Conservation (phyloP, 2,329 filamentous ascomycete species). For the Rachicladosporium sp. region DNA sequence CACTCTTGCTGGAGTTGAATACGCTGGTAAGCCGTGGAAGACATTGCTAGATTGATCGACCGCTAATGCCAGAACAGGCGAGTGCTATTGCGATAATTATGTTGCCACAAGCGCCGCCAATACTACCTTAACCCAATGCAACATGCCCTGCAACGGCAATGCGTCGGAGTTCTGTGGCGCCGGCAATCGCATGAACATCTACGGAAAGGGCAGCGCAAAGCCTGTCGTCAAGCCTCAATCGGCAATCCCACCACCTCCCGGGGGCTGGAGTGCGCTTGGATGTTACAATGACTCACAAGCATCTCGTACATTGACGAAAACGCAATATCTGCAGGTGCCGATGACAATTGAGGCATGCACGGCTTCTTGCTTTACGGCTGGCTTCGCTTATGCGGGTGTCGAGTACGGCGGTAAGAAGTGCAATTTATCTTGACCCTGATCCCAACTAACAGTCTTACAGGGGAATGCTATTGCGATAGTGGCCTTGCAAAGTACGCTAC, state of each 20-base stretch:
- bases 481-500: slow-evolving; percentile 10
- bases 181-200: slow-evolving; percentile 15
- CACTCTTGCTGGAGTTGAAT: slow-evolving; percentile 21
- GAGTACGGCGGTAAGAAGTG: slow-evolving; percentile 11
- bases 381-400: slow-evolving; percentile 10
- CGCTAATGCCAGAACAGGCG: slow-evolving; percentile 12
- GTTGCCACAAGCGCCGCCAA: slow-evolving; percentile 10
- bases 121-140: slow-evolving; percentile 13
- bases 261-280: slow-evolving; percentile 14
- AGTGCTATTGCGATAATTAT: slow-evolving; percentile 25
- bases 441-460: not conserved
- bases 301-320: slow-evolving; percentile 10
- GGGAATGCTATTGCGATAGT: slow-evolving; percentile 23
- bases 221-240: slow-evolving; percentile 10
- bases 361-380: slow-evolving; percentile 9
- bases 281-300: slow-evolving; percentile 15
- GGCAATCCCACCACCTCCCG: slow-evolving; percentile 9
- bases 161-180: slow-evolving; percentile 18
- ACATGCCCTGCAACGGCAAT: slow-evolving; percentile 19
- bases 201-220: slow-evolving; percentile 12
- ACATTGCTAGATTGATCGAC: slow-evolving; percentile 17
- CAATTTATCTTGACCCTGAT: not conserved
- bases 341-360: slow-evolving; percentile 12
- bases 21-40: slow-evolving; percentile 4
- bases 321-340: slow-evolving; percentile 10